These are phyloP conservation scores for Flueggea neowawraea DNA, from an alignment of 441 rosid genomes.

Conservation along the genomic window DNA sequence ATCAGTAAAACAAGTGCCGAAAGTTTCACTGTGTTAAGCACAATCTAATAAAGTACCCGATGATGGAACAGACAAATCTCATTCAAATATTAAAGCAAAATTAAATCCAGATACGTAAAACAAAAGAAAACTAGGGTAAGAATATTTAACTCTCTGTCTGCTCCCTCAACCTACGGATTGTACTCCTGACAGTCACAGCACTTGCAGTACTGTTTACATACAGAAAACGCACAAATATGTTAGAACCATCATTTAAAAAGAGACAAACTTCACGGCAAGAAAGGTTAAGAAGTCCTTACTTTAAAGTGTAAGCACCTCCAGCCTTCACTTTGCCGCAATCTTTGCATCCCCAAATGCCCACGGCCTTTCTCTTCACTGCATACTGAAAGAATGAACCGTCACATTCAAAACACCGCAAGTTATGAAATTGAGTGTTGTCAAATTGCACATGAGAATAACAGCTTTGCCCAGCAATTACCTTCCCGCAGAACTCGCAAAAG, in stretches of 20 bases:
- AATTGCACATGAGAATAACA: too few species aligned
- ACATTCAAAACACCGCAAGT: background rate
- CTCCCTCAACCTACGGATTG: constrained; percentile 86
- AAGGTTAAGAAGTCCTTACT: constrained; percentile 32
- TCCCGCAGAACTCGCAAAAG: constrained; percentile 97
- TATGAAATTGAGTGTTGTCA: too few species aligned
- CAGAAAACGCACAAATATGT: background rate
- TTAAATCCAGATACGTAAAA: too few species aligned
- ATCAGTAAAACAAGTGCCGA: too few species aligned
- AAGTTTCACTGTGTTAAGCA: too few species aligned
- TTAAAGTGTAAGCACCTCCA: constrained; percentile 94
- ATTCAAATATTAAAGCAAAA: too few species aligned
- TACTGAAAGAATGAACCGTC: constrained; percentile 34
- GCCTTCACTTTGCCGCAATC: constrained; percentile 94
- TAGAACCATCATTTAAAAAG: background rate
- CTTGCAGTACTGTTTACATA: constrained; percentile 55
- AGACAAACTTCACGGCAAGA: background rate
- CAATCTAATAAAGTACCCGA: too few species aligned
- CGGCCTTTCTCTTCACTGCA: constrained; percentile 92
- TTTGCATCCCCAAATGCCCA: constrained; percentile 96
- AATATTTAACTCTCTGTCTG: constrained; percentile 61
- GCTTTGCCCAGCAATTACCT: constrained; percentile 36
- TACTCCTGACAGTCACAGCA: constrained; percentile 80
- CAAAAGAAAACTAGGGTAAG: too few species aligned
- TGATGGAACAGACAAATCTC: too few species aligned